Evolutionary conservation across 78 protist species (phyloP), one percentile per base, ranked within the genome.

Genomic region (Chrysochromulina tobinii): DNA sequence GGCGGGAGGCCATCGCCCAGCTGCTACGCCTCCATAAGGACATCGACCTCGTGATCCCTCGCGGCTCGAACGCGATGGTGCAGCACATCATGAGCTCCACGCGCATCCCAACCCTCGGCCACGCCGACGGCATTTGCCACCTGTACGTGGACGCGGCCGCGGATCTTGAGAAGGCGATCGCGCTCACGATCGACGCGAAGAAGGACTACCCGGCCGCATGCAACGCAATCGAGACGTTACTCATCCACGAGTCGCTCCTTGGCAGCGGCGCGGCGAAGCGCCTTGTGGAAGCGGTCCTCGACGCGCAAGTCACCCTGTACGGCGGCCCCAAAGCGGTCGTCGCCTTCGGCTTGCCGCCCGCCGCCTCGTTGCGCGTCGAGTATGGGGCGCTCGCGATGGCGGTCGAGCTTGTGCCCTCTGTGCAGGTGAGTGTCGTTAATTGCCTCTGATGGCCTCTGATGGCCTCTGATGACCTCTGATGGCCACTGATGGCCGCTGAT

Each of bases 1-100:
- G 11, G 17, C 85, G 91, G 23, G 27, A 21, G 15, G 69, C 3
- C 12, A 21, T 68, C 23, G 1, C 0, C 20, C 6, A 25, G 51
- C 79, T 67, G 61, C 61, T 55, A 55, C 12, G 1, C 25, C 61
- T 91, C 17, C 92, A 94, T 73, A 55, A 90, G 5, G 4, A 81
- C 54, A 94, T 97, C 77, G 98, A 97, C 89, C 94, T 97, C 20
- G 87, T 97, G 83, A 96, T 97, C 57, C 98, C 98, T 3, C 93
- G 98, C 6, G 97, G 98, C 48, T 81, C 93, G 66, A 90, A 89
- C 51, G 73, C 64, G 23, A 93, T 96, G 75, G 97, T 96, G 54
- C 57, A 81, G 68, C 73, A 89, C 94, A 88, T 95, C n/a, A 89
- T 89, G 86, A 1, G 51, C 48, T 15, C 4, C 61, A 93, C 97